phyloP scores from a whole-genome alignment of 139 green algal species.

The Picochlorum sp. region DNA sequence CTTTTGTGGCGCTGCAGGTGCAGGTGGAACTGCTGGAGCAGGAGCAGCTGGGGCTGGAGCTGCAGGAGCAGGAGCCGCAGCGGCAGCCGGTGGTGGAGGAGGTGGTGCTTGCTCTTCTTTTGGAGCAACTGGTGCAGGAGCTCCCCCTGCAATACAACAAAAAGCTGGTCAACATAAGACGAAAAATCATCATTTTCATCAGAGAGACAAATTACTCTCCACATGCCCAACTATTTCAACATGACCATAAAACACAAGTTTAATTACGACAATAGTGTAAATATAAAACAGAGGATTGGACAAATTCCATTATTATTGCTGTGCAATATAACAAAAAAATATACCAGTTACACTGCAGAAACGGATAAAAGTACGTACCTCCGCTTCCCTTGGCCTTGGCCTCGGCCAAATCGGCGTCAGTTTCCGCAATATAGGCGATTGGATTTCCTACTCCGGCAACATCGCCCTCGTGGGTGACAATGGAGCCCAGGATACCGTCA shows the following conservation, averaged over 20 bases:
- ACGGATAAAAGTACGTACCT: background rate
- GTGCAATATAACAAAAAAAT: background rate
- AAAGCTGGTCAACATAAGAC: background rate
- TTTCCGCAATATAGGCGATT: constrained; percentile 93
- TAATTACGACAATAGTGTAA: no score
- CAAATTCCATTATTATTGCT: background rate
- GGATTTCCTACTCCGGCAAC: constrained; percentile 76
- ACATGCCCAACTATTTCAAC: no score
- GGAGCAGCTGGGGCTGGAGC: constrained; percentile 25
- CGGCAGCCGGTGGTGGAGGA: constrained; percentile 31
- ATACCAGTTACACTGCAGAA: background rate
- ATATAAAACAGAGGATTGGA: background rate
- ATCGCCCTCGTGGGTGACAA: constrained; percentile 74
- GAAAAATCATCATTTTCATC: background rate
- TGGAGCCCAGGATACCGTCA: constrained; percentile 77
- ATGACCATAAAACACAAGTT: no score
- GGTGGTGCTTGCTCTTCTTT: constrained; percentile 9
- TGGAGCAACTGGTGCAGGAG: constrained; percentile 8
- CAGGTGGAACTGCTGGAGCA: constrained; percentile 10
- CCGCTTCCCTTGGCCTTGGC: constrained; percentile 77
- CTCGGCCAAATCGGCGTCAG: constrained; percentile 82
- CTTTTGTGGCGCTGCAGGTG: constrained; percentile 17
- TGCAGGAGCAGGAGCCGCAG: constrained; percentile 4
- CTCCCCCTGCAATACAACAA: constrained; percentile 11
- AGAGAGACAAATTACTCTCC: no score